Percentiles rank a stretch among this genome's conserved stretches.
Evolutionary conservation across 305 asterid genomes (phyloP).

Genomic region (Fraxinus albicans): DNA sequence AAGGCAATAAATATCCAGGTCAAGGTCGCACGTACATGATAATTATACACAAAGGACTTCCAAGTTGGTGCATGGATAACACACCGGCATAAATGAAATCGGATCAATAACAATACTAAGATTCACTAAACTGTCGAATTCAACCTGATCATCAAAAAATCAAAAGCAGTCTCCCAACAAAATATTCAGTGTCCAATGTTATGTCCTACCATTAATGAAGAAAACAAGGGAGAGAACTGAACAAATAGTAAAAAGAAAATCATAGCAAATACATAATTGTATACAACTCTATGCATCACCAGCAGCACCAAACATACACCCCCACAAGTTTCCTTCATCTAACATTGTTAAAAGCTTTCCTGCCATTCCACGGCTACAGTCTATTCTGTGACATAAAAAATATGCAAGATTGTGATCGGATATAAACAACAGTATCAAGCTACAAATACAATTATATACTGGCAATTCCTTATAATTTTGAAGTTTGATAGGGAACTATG

Average conservation of each 20-base stretch:
- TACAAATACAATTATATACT: not conserved
- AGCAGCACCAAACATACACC: slow-evolving; percentile 22
- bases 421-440: not conserved
- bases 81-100: not conserved
- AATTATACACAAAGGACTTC: not conserved
- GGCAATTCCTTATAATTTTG: not conserved
- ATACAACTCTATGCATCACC: slow-evolving; percentile 14
- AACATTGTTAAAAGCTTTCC: slow-evolving; percentile 14
- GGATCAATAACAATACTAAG: not conserved
- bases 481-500: not conserved
- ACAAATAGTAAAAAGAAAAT: not conserved
- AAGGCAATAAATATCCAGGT: not conserved
- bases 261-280: slow-evolving; percentile 10
- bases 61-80: not conserved
- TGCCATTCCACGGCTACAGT: slow-evolving; percentile 25
- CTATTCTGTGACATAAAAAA: slow-evolving; percentile 23
- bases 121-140: not conserved
- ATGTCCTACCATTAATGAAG: slow-evolving; percentile 17
- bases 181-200: slow-evolving; percentile 22
- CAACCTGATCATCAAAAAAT: slow-evolving; percentile 15
- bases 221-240: too few relatives aligned
- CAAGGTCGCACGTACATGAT: not conserved
- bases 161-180: slow-evolving; percentile 4
- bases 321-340: not conserved
- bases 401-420: not conserved